Base-by-base conservation (phyloP, 2,329 filamentous ascomycete species). In the Paracamarosporium sp. region DNA sequence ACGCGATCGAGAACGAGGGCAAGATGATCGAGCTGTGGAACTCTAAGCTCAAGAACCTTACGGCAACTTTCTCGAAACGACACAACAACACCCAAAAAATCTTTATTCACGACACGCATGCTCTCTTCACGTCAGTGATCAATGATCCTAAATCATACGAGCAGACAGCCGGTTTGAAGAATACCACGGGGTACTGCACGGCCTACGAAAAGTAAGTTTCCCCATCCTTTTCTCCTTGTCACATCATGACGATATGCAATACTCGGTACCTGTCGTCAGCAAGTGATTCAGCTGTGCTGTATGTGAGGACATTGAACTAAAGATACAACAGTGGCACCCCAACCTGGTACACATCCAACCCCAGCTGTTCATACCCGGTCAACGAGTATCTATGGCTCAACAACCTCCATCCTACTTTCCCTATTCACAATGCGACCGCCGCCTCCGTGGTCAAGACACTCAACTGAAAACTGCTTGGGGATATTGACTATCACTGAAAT, bases 381-480 rank as follows among this genome's bases (percentile, higher is more conserved):
- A 84, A 88, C 66, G 76, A 88, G 73, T 89, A 88, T 68, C 83
- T 89, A 64, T 89, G 86, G 87, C 75, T 88, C 28, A 88, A 89
- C 64, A 79, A 72, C 36, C 70, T 89, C 61, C 87, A 89, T 67
- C 87, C 87, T n/a, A 89, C 86, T 0, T 86, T 83, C 67, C 81
- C 85, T 0, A 81, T 88, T 52, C 86, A 89, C 61, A 84, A 88
- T 50, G 83, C 83, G 5, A 81, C 87, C 7, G 87, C 86, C 0
- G 74, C 83, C 56, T 68, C 65, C 8, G 65, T 75, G 40, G 69
- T 59, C 1, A 52, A 70, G 54, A 60, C 67, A 22, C 44, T 74
- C 43, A 50, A 50, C n/a, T 41, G 36, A n/a, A n/a, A n/a, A n/a
- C n/a, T n/a, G n/a, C n/a, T n/a, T n/a, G n/a, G n/a, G n/a, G n/a